Percentiles rank a stretch among this genome's conserved stretches.
phyloP scores from a whole-genome alignment of 257 asterid species.

The Przewalskia tangutica region DNA sequence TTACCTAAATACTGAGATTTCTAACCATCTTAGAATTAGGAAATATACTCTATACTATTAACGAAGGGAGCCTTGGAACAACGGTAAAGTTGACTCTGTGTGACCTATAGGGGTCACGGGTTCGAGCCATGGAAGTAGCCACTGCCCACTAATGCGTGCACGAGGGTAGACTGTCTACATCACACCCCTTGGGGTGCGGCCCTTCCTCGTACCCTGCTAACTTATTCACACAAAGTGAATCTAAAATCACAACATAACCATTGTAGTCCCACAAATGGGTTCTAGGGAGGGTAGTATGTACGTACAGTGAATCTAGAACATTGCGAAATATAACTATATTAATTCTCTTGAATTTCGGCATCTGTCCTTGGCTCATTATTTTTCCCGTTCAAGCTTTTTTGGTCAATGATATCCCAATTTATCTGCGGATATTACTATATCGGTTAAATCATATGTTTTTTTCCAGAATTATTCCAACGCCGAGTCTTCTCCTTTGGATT shows the following conservation, averaged over 20 bases:
- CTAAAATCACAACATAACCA: no score
- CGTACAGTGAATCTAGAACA: neutral
- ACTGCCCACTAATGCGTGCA: no score
- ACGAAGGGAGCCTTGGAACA: neutral
- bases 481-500: conserved; percentile 67
- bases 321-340: neutral
- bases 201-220: no score
- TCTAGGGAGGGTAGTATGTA: no score
- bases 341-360: neutral
- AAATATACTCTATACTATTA: neutral
- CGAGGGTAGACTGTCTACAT: no score
- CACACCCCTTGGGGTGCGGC: no score
- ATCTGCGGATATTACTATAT: neutral
- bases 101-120: no score
- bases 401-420: neutral
- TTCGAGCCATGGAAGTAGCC: no score
- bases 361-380: neutral
- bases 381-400: neutral
- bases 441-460: conserved; percentile 11
- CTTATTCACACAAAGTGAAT: neutral
- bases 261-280: no score
- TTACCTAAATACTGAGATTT: neutral
- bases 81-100: no score
- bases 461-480: conserved; percentile 51
- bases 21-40: neutral